These are phyloP conservation scores for Mucuna pruriens DNA, from an alignment of 306 rosid genomes.

Conservation along the genomic window DNA sequence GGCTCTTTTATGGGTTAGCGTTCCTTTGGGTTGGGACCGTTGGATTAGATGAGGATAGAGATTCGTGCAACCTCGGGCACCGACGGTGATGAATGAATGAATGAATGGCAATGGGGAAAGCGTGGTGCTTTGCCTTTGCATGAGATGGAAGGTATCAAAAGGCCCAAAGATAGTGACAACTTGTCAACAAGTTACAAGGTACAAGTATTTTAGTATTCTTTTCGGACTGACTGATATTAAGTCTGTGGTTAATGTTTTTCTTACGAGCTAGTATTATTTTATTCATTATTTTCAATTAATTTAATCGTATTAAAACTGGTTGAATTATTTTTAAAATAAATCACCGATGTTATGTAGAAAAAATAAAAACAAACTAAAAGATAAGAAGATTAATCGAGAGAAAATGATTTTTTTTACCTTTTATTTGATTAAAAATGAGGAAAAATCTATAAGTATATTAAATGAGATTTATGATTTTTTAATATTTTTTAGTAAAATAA, in stretches of 20 bases:
- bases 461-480: too few relatives aligned
- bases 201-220: neutral
- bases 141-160: conserved; percentile 18
- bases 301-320: too few relatives aligned
- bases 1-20: conserved; percentile 21
- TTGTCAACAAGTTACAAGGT: neutral
- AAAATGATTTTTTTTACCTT: too few relatives aligned
- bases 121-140: conserved; percentile 24
- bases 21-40: conserved; percentile 22
- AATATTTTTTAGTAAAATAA: too few relatives aligned
- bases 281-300: too few relatives aligned
- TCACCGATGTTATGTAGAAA: too few relatives aligned
- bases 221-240: neutral
- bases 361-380: too few relatives aligned
- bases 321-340: too few relatives aligned
- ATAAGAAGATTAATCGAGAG: too few relatives aligned
- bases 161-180: conserved; percentile 5
- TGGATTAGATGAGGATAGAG: conserved; percentile 40
- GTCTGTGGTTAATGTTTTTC: neutral
- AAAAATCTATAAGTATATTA: too few relatives aligned
- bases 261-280: neutral
- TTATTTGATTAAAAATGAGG: too few relatives aligned
- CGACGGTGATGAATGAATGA: conserved; percentile 34
- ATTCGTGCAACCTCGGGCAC: conserved; percentile 32
- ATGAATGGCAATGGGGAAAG: conserved; percentile 11